Percentiles rank a stretch among this genome's conserved stretches.
These are phyloP conservation scores for Alternaria hordeiaustralica DNA, from an alignment of 2,329 filamentous ascomycete genomes.

Conservation along the genomic window DNA sequence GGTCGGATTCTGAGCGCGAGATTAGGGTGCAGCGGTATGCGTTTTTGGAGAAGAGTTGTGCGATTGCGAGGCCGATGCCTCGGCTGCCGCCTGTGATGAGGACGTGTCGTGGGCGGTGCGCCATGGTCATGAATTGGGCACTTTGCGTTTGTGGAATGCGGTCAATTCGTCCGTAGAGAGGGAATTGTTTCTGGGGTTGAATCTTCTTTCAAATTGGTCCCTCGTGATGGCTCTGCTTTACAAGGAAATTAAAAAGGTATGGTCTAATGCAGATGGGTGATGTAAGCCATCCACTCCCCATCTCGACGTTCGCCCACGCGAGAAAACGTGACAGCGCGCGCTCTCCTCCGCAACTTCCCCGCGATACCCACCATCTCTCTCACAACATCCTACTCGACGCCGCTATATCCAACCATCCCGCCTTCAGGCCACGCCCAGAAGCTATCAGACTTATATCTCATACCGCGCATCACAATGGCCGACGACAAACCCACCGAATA, in stretches of 20 bases:
- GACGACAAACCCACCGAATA: conserved; percentile 63
- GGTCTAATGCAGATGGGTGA: background rate
- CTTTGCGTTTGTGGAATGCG: background rate
- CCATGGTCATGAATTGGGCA: background rate
- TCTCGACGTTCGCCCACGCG: conserved; percentile 16
- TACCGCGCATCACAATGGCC: conserved; percentile 23
- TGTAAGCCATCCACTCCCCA: background rate
- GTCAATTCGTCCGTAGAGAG: background rate
- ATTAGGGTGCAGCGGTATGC: conserved; percentile 41
- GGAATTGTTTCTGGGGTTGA: background rate
- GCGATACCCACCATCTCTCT: background rate
- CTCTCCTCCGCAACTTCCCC: conserved; percentile 13
- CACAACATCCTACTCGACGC: background rate
- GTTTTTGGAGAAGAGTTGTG: conserved; percentile 39
- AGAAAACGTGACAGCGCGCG: conserved; percentile 37
- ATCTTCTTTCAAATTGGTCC: background rate
- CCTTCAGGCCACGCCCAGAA: background rate
- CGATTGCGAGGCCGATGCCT: conserved; percentile 49
- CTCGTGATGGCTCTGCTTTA: background rate
- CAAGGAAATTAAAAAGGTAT: background rate
- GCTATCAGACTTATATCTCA: background rate
- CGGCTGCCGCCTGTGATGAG: conserved; percentile 49
- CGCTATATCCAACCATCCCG: background rate
- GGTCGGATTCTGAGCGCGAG: conserved; percentile 32
- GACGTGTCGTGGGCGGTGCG: conserved; percentile 28